These are phyloP conservation scores for Thuja plicata DNA, from an alignment of 83 land plant species.

Conservation along the genomic window DNA sequence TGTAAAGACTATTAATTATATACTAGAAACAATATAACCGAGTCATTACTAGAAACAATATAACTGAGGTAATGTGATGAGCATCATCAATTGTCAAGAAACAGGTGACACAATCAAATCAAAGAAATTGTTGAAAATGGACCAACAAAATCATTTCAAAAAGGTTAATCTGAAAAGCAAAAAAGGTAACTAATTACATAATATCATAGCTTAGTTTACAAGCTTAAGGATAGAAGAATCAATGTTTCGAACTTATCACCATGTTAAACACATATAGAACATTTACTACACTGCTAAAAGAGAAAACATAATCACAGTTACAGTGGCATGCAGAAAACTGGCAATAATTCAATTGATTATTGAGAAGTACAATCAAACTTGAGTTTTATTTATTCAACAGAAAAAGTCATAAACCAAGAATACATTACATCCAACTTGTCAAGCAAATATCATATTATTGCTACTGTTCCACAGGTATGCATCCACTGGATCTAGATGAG, in stretches of 20 bases:
- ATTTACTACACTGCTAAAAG: not conserved
- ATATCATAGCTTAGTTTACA: not conserved
- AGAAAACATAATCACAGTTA: not conserved
- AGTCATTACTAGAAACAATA: not conserved
- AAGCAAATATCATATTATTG: not conserved
- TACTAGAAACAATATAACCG: not conserved
- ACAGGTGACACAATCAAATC: not conserved
- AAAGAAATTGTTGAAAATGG: not conserved
- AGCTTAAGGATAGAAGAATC: not conserved
- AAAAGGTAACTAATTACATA: not conserved
- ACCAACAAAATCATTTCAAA: not conserved
- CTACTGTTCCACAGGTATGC: not conserved
- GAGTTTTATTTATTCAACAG: not conserved
- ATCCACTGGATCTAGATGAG: too few species aligned
- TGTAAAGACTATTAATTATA: conserved; percentile 5
- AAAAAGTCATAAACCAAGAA: not conserved
- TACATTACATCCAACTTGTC: not conserved
- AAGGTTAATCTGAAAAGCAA: not conserved
- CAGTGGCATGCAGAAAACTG: not conserved
- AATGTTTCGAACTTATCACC: not conserved
- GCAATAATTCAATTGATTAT: not conserved
- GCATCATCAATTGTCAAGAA: not conserved
- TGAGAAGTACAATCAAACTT: not conserved
- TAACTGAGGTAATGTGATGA: not conserved
- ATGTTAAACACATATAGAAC: not conserved